Base-by-base conservation (phyloP, 2,329 filamentous ascomycete genomes). In the Bimuria novae-zelandiae region DNA sequence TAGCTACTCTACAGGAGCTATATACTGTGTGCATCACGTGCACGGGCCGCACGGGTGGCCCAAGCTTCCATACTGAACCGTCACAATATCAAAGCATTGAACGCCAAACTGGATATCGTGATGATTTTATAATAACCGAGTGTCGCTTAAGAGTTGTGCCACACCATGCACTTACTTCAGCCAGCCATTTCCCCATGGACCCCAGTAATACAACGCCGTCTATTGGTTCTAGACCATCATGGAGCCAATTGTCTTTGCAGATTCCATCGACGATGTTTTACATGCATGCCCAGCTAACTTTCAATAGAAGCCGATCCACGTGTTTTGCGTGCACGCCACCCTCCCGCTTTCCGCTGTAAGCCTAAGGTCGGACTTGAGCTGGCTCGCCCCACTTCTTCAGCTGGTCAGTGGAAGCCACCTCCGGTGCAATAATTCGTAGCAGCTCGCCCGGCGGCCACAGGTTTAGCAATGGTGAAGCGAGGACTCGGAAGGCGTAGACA, bases 141-240 rank as follows among this genome's bases (percentile, higher is more conserved):
- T 32, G n/a, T 29, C 12, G 33, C n/a, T 14, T 27, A 48, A 27
- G 22, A 22, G 17, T 37, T 23, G 36, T 37, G 22, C 29, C n/a
- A 23, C 7, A 21, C 7, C 14, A 22, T 12, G 17, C 16, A 14
- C 11, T n/a, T n/a, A n/a, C 4, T 14, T 37, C 44, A 48, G 44
- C 44, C 33, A 39, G 32, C 44, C 44, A 16, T 39, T 11, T 12
- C 17, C 12, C 16, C 11, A 37, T 29, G 7, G 1, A 37, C 21
- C 44, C 44, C 17, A 19, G 44, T 48, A 10, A 48, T 39, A 48
- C 22, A 48, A 48, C 44, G 33, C 44, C 44, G 36, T 45, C 19
- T 45, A 45, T 33, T 7, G 22, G 17, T 27, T 19, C 33, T 30
- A 16, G n/a, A 21, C n/a, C 40, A 27, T 25, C 16, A n/a, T 10